Conservation (phyloP, 352 stramenopile species). For the Pythium pyrilobum region DNA sequence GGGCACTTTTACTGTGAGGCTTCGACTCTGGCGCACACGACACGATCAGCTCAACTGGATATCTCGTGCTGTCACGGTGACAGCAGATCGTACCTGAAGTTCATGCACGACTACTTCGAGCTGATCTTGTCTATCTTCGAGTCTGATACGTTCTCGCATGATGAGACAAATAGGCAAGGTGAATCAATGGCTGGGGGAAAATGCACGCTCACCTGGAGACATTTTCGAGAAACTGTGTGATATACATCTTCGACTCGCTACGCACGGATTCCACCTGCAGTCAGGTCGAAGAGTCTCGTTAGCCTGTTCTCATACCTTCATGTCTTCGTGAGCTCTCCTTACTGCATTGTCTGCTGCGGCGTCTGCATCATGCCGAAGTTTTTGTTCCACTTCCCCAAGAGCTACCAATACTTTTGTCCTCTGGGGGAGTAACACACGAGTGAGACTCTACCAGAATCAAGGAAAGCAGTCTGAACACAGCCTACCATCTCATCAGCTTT, state of each 20-base stretch:
- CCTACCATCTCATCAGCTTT: slow-evolving; percentile 49
- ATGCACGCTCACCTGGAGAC: slow-evolving; percentile 1
- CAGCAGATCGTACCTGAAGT: background rate
- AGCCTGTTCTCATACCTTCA: too few species aligned
- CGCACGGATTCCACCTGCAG: slow-evolving; percentile 25
- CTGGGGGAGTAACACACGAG: slow-evolving; percentile 3
- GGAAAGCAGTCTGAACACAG: background rate
- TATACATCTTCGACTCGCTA: slow-evolving; percentile 12
- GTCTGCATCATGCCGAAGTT: slow-evolving; percentile 32
- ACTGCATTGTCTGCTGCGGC: slow-evolving; percentile 30
- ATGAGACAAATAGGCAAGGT: background rate
- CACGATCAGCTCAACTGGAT: too few species aligned
- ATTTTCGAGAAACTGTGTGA: slow-evolving; percentile 12
- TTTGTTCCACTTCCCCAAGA: slow-evolving; percentile 33
- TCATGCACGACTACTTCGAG: background rate
- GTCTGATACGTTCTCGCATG: background rate
- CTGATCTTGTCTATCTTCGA: background rate
- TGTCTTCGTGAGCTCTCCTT: background rate
- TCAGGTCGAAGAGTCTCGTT: too few species aligned
- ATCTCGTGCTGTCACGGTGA: too few species aligned
- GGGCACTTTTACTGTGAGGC: background rate
- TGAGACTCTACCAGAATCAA: too few species aligned
- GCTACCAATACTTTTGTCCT: slow-evolving; percentile 29
- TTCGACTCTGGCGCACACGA: background rate
- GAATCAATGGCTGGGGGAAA: background rate